Base-by-base conservation (phyloP, 2,329 filamentous ascomycete genomes). In the Oidium heveae region DNA sequence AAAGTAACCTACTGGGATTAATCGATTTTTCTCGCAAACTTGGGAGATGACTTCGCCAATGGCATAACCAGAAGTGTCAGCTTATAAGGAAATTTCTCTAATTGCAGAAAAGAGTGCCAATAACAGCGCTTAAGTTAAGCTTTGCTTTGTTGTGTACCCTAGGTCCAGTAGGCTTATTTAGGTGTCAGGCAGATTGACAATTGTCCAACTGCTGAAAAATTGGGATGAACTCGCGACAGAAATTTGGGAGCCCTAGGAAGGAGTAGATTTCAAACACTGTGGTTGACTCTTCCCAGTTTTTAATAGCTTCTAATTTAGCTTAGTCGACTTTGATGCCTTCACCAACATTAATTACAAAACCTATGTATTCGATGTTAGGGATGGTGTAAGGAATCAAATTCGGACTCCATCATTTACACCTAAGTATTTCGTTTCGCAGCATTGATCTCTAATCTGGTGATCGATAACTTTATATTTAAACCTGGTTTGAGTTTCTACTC, bases 221-320 rank as follows among this genome's bases (percentile, higher is more conserved):
- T 71, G 58, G 72, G 70, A 54, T 39, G 16, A 39, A 39, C 16
- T 39, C 36, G 10, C 36, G 36, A 16, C 16, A 39, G 36, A 39
- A 39, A 39, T 39, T 39, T 10, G 36, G 16, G 36, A 39, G 16
- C 16, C 36, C 36, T 10, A 39, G 36, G 1, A 39, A 39, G 36
- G 36, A 39, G 36, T 10, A 39, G 16, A 39, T 16, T 39, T 39
- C 36, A 39, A 16, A 39, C 36, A 39, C 2, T 39, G 36, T 39
- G 10, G 36, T 16, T 16, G 36, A 16, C 36, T 39, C 36, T 39
- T 39, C 36, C 36, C 36, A 39, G 36, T 39, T 39, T 39, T 16
- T 39, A 16, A 39, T 39, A 39, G 36, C 36, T 39, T 39, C 36
- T 39, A 39, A 10, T 16, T 39, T 39, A 39, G 36, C 36, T 16